These are phyloP conservation scores for Lactifluus subvellereus DNA, from an alignment of 768 basidiomycete genomes.

Conservation along the genomic window DNA sequence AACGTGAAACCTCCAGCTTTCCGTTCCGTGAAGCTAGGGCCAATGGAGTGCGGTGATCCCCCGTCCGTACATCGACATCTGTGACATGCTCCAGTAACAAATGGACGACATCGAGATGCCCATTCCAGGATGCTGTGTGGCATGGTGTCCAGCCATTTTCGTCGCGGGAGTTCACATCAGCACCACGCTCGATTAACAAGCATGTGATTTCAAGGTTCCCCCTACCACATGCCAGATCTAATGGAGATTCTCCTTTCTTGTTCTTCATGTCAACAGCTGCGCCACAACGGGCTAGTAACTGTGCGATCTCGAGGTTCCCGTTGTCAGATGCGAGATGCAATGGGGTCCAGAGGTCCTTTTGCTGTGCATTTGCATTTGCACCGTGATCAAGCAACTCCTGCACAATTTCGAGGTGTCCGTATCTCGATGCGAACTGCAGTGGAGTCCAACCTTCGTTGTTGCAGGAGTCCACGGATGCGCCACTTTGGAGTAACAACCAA, in stretches of 20 bases:
- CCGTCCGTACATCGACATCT: too few species aligned
- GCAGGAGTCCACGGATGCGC: too few species aligned
- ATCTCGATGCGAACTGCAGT: too few species aligned
- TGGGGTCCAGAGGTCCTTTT: neutral
- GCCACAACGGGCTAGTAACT: neutral
- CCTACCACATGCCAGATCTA: neutral
- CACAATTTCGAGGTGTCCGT: neutral
- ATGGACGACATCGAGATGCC: too few species aligned
- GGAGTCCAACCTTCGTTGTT: too few species aligned
- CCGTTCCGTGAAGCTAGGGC: too few species aligned
- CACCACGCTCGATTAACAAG: neutral
- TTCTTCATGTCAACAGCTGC: neutral
- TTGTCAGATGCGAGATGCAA: neutral
- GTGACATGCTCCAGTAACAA: neutral
- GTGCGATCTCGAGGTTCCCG: neutral
- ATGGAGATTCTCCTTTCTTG: neutral
- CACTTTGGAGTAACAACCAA: too few species aligned
- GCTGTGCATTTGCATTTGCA: neutral
- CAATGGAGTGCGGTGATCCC: too few species aligned
- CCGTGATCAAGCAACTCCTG: neutral
- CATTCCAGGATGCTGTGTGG: too few species aligned
- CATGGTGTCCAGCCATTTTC: neutral
- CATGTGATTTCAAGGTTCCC: neutral
- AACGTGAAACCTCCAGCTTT: too few species aligned
- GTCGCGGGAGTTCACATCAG: neutral